Conservation (phyloP, 371 early-diverging fungal genomes). For the Apophysomyces elegans region DNA sequence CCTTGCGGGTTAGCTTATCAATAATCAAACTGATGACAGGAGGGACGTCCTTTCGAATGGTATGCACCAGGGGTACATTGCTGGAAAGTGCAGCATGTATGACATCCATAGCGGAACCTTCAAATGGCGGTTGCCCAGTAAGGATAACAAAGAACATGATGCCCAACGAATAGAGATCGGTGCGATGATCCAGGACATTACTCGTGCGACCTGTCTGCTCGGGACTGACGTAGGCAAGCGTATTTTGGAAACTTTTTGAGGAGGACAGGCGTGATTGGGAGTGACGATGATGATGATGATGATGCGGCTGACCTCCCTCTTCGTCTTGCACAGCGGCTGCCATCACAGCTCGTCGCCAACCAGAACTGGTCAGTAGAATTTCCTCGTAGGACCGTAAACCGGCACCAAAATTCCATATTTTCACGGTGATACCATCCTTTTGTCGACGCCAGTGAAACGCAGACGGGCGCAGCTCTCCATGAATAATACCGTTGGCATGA, state of each 20-base stretch:
- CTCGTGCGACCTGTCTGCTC: slow-evolving; percentile 66
- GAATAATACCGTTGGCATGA: slow-evolving; percentile 45
- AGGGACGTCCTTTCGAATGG: slow-evolving; percentile 55
- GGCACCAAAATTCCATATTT: slow-evolving; percentile 46
- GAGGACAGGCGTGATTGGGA: not conserved
- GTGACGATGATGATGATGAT: slow-evolving; percentile 11
- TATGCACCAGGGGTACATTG: slow-evolving; percentile 51
- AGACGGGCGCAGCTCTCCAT: slow-evolving; percentile 44
- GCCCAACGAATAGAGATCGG: slow-evolving; percentile 61
- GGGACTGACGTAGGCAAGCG: slow-evolving; percentile 44
- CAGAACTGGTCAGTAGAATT: slow-evolving; percentile 37
- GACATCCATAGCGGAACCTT: slow-evolving; percentile 55
- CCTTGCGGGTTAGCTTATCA: slow-evolving; percentile 62
- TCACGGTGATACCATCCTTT: slow-evolving; percentile 20
- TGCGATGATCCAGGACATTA: slow-evolving; percentile 58
- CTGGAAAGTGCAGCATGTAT: slow-evolving; percentile 55
- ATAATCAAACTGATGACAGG: slow-evolving; percentile 56
- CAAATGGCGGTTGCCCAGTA: slow-evolving; percentile 51
- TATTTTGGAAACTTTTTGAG: slow-evolving; percentile 37
- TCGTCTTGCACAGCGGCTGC: slow-evolving; percentile 17
- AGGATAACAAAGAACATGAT: slow-evolving; percentile 56
- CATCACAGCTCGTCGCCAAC: slow-evolving; percentile 35
- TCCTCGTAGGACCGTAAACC: slow-evolving; percentile 46
- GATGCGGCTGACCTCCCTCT: slow-evolving; percentile 15
- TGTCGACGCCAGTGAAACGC: slow-evolving; percentile 32